Percentiles rank a stretch among this genome's conserved stretches.
These are phyloP conservation scores for Aspergillus texensis DNA, from an alignment of 2,329 filamentous ascomycete species.

Conservation along the genomic window DNA sequence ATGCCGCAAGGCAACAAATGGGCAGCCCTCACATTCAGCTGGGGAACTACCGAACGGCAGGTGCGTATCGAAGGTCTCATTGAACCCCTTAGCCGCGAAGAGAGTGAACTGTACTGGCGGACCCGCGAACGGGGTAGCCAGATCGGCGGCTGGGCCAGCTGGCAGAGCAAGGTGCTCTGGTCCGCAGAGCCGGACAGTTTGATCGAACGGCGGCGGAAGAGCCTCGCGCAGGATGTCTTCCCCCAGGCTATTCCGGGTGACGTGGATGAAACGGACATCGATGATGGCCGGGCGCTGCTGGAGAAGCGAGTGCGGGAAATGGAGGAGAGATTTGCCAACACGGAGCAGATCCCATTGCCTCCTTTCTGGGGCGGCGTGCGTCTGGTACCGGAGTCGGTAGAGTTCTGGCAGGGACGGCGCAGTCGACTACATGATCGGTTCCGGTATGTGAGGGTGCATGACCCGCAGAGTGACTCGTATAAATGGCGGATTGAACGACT, in stretches of 20 bases:
- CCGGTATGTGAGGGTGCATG: constrained; percentile 72
- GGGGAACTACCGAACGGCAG: constrained; percentile 83
- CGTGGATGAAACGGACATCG: constrained; percentile 44
- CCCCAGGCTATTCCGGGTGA: constrained; percentile 27
- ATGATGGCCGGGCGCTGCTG: constrained; percentile 72
- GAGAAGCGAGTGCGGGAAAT: constrained; percentile 77
- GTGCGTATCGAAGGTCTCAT: constrained; percentile 82
- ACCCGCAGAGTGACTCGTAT: constrained; percentile 58
- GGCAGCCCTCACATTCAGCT: constrained; percentile 87
- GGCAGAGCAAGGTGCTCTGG: constrained; percentile 77
- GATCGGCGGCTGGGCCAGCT: constrained; percentile 90
- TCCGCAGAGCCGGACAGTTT: constrained; percentile 33
- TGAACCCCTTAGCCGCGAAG: constrained; percentile 66
- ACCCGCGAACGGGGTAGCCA: constrained; percentile 75
- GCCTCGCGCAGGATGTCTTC: constrained; percentile 23
- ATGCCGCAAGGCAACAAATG: constrained; percentile 63
- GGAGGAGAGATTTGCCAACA: constrained; percentile 72
- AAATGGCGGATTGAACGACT: constrained; percentile 44
- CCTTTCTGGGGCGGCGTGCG: constrained; percentile 93
- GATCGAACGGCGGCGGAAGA: constrained; percentile 29
- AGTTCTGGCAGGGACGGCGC: constrained; percentile 94
- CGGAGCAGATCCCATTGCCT: constrained; percentile 83
- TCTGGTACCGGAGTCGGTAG: constrained; percentile 80
- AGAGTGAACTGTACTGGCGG: constrained; percentile 70
- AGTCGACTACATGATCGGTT: constrained; percentile 94